Evolutionary conservation across 2,329 filamentous ascomycete genomes (phyloP), one percentile per base, ranked within the genome.

Genomic region (Pyrenochaeta sp.): DNA sequence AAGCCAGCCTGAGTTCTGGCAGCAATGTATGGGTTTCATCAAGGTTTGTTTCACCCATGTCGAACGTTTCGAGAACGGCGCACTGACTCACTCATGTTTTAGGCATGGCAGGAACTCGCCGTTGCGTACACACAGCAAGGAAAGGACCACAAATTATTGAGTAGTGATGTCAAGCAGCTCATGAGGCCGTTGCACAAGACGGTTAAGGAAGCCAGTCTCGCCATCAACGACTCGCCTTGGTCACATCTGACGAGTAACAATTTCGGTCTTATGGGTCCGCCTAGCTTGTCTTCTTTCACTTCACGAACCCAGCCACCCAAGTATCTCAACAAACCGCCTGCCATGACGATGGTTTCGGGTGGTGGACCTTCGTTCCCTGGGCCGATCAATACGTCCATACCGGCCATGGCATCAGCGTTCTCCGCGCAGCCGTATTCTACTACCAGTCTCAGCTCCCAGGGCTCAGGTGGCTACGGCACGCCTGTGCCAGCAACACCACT

Each of bases 401-500:
- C 71, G 2, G 66, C 64, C 2, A 65, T 68, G 20, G 58, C 60
- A 1, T 72, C 69, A n/a, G 56, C 60, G 27, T 72, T 66, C 56
- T 64, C 69, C 5, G 55, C 66, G 7, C 64, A 68, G 31, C 63
- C 61, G 4, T 71, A 70, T 49, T 61, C 70, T 7, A 66, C 64
- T 10, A 48, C 60, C 4, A 72, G 66, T 47, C 47, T 74, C 21
- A 56, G 64, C 17, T 68, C 68, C 12, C 61, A 67, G 45, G 64
- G 67, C 23, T 72, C 69, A 15, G 67, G 60, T 44, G 82, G 80
- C 11, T 83, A 83, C 41, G 80, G 82, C 18, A 78, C 83, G 9
- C 81, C 84, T 10, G 78, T 92, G 32, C 92, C 93, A 7, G 92
- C 95, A 67, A 97, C 93, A 1, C 93, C 94, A 7, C 84, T 97